Evolutionary conservation across 2,329 filamentous ascomycete genomes (phyloP).

Genomic region (Ophiostoma perfectum): DNA sequence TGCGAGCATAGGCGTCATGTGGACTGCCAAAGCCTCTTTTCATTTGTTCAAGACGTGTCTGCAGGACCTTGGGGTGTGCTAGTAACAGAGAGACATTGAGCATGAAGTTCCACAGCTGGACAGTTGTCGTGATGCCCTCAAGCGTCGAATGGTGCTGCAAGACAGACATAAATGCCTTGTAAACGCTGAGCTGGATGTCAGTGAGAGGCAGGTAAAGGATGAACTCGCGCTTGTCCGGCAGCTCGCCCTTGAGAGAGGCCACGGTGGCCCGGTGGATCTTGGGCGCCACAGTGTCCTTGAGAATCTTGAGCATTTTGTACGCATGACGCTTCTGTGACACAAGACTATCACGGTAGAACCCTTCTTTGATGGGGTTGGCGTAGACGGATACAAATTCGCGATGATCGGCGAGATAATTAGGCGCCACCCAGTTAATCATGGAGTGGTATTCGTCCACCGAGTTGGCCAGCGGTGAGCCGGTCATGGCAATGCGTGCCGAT

Average conservation of each 20-base stretch:
- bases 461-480: slow-evolving; percentile 81
- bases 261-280: slow-evolving; percentile 75
- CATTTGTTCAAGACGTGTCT: slow-evolving; percentile 33
- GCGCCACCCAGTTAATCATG: slow-evolving; percentile 85
- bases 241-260: slow-evolving; percentile 53
- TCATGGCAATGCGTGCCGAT: slow-evolving; percentile 70
- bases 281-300: slow-evolving; percentile 67
- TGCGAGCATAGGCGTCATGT: not conserved
- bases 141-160: slow-evolving; percentile 14
- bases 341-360: slow-evolving; percentile 62
- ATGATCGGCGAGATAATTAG: slow-evolving; percentile 65
- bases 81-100: slow-evolving; percentile 45
- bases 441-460: slow-evolving; percentile 76
- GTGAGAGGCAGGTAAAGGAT: slow-evolving; percentile 70
- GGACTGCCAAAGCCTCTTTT: slow-evolving; percentile 22
- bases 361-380: slow-evolving; percentile 64
- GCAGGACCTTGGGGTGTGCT: slow-evolving; percentile 48
- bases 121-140: slow-evolving; percentile 20
- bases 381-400: slow-evolving; percentile 67
- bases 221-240: slow-evolving; percentile 76
- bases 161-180: slow-evolving; percentile 44
- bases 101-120: slow-evolving; percentile 37
- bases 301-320: slow-evolving; percentile 60
- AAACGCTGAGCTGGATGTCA: slow-evolving; percentile 56
- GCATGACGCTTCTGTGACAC: slow-evolving; percentile 50